These are phyloP conservation scores for Suhomyces tanzawaensis DNA, from an alignment of 805 yeast species.

Conservation along the genomic window DNA sequence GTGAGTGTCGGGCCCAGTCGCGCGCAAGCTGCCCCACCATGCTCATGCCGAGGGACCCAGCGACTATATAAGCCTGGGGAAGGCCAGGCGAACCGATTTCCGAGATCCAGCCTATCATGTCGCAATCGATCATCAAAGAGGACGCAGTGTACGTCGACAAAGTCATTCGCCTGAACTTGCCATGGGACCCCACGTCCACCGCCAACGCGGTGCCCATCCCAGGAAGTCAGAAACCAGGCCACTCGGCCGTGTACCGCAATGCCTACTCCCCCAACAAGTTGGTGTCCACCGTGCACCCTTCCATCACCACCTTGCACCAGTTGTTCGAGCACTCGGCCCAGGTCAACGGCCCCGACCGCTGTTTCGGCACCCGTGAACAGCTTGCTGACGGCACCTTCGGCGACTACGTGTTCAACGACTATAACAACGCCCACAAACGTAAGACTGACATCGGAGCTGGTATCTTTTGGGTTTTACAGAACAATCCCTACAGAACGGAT, in stretches of 20 bases:
- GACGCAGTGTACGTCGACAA: constrained; percentile 11
- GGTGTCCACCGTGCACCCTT: constrained; percentile 41
- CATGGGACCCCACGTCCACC: constrained; percentile 9
- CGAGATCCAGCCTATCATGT: too few relatives aligned
- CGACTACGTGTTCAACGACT: constrained; percentile 28
- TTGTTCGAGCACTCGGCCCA: constrained; percentile 43
- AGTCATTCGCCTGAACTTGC: constrained; percentile 8
- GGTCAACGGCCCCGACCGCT: constrained; percentile 34
- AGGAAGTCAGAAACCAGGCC: constrained; percentile 41
- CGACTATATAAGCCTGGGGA: too few relatives aligned
- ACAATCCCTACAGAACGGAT: constrained; percentile 31
- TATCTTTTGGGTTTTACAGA: constrained; percentile 28
- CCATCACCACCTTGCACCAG: constrained; percentile 43
- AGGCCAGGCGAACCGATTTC: too few relatives aligned
- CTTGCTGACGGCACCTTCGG: constrained; percentile 28
- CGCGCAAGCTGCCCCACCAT: too few relatives aligned
- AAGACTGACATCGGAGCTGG: constrained; percentile 41
- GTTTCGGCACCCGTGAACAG: constrained; percentile 46
- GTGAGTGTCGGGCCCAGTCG: too few relatives aligned
- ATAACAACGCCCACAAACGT: constrained; percentile 27
- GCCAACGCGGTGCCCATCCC: constrained; percentile 30
- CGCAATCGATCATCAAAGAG: constrained; percentile 15
- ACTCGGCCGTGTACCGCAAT: constrained; percentile 52
- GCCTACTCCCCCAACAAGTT: constrained; percentile 18
- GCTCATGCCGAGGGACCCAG: too few relatives aligned